Evolutionary conservation across 2,329 filamentous ascomycete species (phyloP).

Genomic region (Penicillium paneum): DNA sequence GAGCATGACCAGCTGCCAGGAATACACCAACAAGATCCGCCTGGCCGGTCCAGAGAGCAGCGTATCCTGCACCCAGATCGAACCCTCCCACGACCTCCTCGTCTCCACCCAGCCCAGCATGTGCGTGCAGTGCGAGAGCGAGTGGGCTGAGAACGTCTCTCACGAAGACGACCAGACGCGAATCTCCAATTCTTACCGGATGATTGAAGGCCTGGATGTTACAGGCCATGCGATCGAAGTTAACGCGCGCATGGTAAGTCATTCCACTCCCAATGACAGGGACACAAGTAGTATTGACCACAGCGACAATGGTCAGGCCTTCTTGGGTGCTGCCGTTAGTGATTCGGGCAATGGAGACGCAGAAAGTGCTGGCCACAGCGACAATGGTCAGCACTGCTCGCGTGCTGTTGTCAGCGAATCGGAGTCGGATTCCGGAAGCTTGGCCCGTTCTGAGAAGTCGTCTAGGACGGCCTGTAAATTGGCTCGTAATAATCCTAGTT

Average conservation of each 20-base stretch:
- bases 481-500: background rate
- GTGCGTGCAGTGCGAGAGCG: slow-evolving; percentile 16
- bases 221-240: slow-evolving; percentile 1
- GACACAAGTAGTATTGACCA: background rate
- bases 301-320: slow-evolving; percentile 2
- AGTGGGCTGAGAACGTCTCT: slow-evolving; percentile 1
- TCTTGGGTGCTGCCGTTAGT: background rate
- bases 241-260: slow-evolving; percentile 4
- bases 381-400: background rate
- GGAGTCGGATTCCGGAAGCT: background rate
- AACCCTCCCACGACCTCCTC: slow-evolving; percentile 14
- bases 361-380: background rate
- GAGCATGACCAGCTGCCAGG: slow-evolving; percentile 23
- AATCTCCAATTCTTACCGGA: background rate
- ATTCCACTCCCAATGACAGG: background rate
- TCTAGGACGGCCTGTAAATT: background rate
- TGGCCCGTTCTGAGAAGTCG: background rate
- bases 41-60: background rate
- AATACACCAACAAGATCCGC: slow-evolving; percentile 21
- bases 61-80: slow-evolving; percentile 4
- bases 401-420: background rate
- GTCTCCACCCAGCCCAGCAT: background rate
- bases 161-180: background rate
- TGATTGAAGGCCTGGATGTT: slow-evolving; percentile 10
- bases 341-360: background rate